Evolutionary conservation across 345 rosid species (phyloP).

Genomic region (Arabis hirsuta): DNA sequence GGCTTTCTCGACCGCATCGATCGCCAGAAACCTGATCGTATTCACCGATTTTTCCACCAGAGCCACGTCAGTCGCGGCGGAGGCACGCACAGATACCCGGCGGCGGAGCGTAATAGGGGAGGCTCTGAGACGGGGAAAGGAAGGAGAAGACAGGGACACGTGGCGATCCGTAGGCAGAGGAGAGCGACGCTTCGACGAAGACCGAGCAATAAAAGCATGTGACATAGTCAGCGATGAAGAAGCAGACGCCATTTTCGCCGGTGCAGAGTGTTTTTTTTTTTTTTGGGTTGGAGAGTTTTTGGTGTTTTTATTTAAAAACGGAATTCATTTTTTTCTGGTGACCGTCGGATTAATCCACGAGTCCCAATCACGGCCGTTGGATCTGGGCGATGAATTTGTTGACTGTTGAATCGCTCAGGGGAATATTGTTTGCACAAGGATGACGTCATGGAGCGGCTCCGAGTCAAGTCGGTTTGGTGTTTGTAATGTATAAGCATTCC

Average conservation of each 20-base stretch:
- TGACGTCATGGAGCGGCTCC: constrained; percentile 11
- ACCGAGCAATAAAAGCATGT: constrained; percentile 53
- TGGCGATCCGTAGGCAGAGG: constrained; percentile 36
- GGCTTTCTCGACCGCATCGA: constrained; percentile 67
- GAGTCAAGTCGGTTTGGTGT: constrained; percentile 28
- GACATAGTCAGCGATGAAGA: constrained; percentile 58
- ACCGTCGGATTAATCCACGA: constrained; percentile 4
- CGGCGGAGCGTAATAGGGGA: constrained; percentile 27
- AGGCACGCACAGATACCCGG: constrained; percentile 33
- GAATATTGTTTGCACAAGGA: neutral
- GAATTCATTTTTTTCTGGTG: neutral
- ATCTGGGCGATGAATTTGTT: constrained; percentile 4
- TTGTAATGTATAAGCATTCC: neutral
- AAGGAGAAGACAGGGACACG: constrained; percentile 39
- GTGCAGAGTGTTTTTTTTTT: neutral
- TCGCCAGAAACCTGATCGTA: constrained; percentile 55
- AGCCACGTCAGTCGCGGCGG: constrained; percentile 22
- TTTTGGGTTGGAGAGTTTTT: neutral
- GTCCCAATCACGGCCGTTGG: constrained; percentile 13
- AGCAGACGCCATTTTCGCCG: constrained; percentile 54
- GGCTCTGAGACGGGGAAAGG: constrained; percentile 59
- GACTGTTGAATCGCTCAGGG: constrained; percentile 2
- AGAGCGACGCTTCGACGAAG: constrained; percentile 45
- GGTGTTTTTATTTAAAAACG: neutral
- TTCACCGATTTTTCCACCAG: constrained; percentile 55